phyloP scores from a whole-genome alignment of 2,329 filamentous ascomycete genomes.

The Plenodomus biglobosus region DNA sequence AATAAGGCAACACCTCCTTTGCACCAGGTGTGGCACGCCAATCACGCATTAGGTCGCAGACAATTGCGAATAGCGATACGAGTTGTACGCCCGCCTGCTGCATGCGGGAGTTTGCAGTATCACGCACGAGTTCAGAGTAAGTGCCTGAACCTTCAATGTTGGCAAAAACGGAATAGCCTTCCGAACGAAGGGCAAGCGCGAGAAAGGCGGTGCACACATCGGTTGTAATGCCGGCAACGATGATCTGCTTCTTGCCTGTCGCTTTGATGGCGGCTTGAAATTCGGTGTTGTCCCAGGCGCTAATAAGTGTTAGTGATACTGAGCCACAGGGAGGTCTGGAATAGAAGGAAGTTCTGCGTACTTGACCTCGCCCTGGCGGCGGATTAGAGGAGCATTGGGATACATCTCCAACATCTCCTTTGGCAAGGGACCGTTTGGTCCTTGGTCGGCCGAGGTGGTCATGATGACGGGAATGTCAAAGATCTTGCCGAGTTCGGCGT shows the following conservation, averaged over 20 bases:
- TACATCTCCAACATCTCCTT: conserved; percentile 70
- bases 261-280: conserved; percentile 67
- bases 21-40: conserved; percentile 61
- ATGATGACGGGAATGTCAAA: conserved; percentile 70
- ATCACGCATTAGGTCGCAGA: conserved; percentile 70
- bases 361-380: conserved; percentile 71
- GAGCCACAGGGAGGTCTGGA: background rate
- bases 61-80: conserved; percentile 63
- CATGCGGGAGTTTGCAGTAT: conserved; percentile 69
- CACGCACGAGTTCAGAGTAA: conserved; percentile 61
- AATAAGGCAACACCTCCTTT: conserved; percentile 61
- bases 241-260: conserved; percentile 68
- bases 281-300: conserved; percentile 71
- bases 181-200: conserved; percentile 68
- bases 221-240: conserved; percentile 71
- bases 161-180: conserved; percentile 72
- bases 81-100: conserved; percentile 65
- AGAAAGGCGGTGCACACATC: conserved; percentile 77
- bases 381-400: conserved; percentile 66
- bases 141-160: conserved; percentile 73
- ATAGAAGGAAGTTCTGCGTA: conserved; percentile 11
- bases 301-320: conserved; percentile 13
- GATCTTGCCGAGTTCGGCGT: conserved; percentile 64
- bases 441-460: conserved; percentile 68
- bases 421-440: conserved; percentile 71